Percentiles rank a stretch among this genome's conserved stretches.
Evolutionary conservation across 306 rosid genomes (phyloP).

Genomic region (Castanopsis chinensis): DNA sequence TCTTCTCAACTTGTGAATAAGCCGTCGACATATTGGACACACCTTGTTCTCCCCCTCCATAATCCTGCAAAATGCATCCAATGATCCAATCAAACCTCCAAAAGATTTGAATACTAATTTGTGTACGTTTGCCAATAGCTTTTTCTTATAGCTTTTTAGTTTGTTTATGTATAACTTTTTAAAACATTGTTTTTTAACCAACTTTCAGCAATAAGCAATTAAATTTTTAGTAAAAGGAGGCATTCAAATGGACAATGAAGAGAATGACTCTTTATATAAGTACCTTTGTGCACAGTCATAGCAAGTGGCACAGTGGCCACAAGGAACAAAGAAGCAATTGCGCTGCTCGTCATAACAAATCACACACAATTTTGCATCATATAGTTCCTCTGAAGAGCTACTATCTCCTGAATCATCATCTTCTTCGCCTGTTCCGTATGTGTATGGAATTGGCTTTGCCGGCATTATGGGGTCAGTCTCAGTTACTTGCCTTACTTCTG

Average conservation of each 20-base stretch:
- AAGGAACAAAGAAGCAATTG: constrained; percentile 70
- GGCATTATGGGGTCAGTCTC: constrained; percentile 57
- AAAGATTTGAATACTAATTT: not conserved
- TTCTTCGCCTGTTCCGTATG: constrained; percentile 51
- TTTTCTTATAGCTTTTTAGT: too few species aligned
- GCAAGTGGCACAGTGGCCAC: constrained; percentile 82
- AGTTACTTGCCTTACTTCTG: constrained; percentile 14
- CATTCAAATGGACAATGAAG: not conserved
- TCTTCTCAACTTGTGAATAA: constrained; percentile 56
- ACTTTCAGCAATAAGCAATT: too few species aligned
- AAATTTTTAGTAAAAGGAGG: too few species aligned
- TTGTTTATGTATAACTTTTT: too few species aligned
- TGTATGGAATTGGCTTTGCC: constrained; percentile 18
- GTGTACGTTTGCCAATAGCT: not conserved
- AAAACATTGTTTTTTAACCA: too few species aligned
- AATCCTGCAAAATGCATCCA: constrained; percentile 51
- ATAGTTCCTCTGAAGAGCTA: constrained; percentile 63
- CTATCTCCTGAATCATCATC: constrained; percentile 50
- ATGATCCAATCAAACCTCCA: constrained; percentile 2
- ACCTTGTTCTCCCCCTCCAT: constrained; percentile 52
- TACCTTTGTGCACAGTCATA: constrained; percentile 75
- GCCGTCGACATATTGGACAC: constrained; percentile 77
- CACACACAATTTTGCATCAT: constrained; percentile 61
- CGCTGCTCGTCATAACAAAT: constrained; percentile 73
- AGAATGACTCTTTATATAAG: not conserved